These are phyloP conservation scores for Sclerotinia borealis DNA, from an alignment of 2,329 filamentous ascomycete genomes.

Conservation along the genomic window DNA sequence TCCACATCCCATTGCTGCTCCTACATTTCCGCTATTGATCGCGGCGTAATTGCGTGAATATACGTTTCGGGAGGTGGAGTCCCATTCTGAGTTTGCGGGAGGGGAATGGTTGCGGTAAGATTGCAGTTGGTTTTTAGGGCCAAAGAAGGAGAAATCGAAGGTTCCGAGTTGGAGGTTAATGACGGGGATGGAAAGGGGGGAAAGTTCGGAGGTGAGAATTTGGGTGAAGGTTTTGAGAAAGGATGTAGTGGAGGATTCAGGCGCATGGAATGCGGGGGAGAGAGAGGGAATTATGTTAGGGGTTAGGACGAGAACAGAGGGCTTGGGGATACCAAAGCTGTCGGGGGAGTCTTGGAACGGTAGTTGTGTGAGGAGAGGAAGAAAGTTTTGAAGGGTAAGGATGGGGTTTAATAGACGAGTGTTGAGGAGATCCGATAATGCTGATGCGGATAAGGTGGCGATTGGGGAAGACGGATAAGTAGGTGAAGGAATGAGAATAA, in stretches of 20 bases:
- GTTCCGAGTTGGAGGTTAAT: constrained; percentile 87
- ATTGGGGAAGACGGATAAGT: constrained; percentile 79
- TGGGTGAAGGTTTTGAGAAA: constrained; percentile 82
- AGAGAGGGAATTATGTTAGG: constrained; percentile 76
- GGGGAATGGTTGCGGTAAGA: constrained; percentile 36
- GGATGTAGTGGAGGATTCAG: constrained; percentile 79
- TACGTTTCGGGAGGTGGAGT: constrained; percentile 51
- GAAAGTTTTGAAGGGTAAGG: constrained; percentile 79
- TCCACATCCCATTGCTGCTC: constrained; percentile 14
- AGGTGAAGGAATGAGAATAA: constrained; percentile 77
- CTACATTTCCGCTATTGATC: constrained; percentile 35
- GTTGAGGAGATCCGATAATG: constrained; percentile 86
- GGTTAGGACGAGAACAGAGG: constrained; percentile 69
- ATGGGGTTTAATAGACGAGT: constrained; percentile 87
- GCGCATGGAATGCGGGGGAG: constrained; percentile 72
- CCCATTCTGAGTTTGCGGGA: constrained; percentile 41
- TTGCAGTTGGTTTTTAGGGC: constrained; percentile 37
- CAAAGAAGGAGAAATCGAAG: constrained; percentile 73
- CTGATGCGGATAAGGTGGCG: constrained; percentile 75
- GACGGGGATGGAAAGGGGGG: constrained; percentile 68
- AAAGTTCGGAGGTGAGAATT: constrained; percentile 73
- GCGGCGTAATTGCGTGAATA: constrained; percentile 60
- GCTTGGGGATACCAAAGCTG: constrained; percentile 41
- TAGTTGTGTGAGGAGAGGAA: constrained; percentile 66
- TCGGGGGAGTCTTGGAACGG: constrained; percentile 33